Evolutionary conservation across 108 stramenopile species (phyloP).

Genomic region (Nannochloropsis gaditana): DNA sequence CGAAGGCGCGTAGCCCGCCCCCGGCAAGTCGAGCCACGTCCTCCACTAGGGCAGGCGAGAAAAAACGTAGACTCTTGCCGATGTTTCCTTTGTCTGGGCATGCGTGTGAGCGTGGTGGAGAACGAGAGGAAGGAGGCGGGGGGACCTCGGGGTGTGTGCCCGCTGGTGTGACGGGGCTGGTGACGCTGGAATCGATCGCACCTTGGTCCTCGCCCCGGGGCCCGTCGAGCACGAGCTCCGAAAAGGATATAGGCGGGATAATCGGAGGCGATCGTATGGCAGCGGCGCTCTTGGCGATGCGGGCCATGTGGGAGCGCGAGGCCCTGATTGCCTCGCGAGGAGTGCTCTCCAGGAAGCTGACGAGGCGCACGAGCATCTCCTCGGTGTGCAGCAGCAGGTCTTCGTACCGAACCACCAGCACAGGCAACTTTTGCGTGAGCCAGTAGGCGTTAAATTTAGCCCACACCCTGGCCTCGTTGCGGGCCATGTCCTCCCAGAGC

Average conservation of each 20-base stretch:
- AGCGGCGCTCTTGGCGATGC: background rate
- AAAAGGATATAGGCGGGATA: too few relatives aligned
- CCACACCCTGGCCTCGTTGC: constrained; percentile 43
- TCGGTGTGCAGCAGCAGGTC: constrained; percentile 31
- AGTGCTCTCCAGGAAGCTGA: constrained; percentile 20
- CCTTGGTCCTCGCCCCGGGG: too few relatives aligned
- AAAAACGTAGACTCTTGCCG: background rate
- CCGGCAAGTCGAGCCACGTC: background rate
- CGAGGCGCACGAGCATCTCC: constrained; percentile 15
- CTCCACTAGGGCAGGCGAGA: background rate
- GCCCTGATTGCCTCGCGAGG: background rate
- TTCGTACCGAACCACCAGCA: constrained; percentile 39
- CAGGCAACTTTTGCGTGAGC: constrained; percentile 28
- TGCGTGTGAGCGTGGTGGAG: too few relatives aligned
- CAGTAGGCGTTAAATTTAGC: constrained; percentile 37
- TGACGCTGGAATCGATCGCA: too few relatives aligned
- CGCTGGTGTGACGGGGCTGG: too few relatives aligned
- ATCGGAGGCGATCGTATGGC: background rate
- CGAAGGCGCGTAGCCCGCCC: background rate
- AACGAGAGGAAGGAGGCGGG: too few relatives aligned
- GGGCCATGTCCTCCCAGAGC: constrained; percentile 40
- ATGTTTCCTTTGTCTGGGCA: background rate
- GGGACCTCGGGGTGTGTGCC: too few relatives aligned
- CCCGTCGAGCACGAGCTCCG: too few relatives aligned
- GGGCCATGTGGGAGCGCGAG: background rate